A percentile compares a stretch with the other conserved stretches of the same genome.
Evolutionary conservation across 768 basidiomycete species (phyloP).

Genomic region (Lentinula aciculospora): DNA sequence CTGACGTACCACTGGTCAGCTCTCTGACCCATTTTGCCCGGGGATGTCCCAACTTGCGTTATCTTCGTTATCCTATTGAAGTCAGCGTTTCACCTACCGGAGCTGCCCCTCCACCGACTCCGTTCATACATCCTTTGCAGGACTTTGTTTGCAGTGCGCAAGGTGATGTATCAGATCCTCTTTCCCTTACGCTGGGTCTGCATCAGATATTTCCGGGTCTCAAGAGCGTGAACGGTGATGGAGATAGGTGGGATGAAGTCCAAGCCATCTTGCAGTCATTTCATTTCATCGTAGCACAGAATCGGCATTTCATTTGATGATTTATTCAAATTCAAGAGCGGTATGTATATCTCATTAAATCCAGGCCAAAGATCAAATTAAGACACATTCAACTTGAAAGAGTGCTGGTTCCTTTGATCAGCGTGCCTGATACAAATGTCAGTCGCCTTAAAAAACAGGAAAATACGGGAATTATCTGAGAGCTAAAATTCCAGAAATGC

Average conservation of each 20-base stretch:
- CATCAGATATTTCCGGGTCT: background rate
- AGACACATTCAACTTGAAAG: no score
- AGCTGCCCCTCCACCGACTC: background rate
- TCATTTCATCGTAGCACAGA: background rate
- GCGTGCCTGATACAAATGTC: no score
- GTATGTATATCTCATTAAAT: no score
- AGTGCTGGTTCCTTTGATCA: no score
- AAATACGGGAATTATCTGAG: no score
- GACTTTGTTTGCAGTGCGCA: background rate
- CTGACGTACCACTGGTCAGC: background rate
- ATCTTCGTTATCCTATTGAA: background rate
- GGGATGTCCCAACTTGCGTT: background rate
- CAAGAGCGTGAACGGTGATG: background rate
- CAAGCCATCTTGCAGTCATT: background rate
- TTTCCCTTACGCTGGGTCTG: background rate
- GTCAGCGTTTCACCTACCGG: background rate
- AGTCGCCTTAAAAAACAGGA: no score
- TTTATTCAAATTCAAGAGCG: no score
- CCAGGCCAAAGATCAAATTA: no score
- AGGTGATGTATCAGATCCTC: background rate
- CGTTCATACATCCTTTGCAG: background rate
- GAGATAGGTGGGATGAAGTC: background rate
- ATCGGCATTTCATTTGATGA: background rate
- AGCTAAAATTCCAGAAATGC: no score
- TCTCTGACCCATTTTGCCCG: background rate